Percentiles rank a stretch among this genome's conserved stretches.
Evolutionary conservation across 495 filamentous ascomycete species (phyloP).

Genomic region (Trichoderma virens): DNA sequence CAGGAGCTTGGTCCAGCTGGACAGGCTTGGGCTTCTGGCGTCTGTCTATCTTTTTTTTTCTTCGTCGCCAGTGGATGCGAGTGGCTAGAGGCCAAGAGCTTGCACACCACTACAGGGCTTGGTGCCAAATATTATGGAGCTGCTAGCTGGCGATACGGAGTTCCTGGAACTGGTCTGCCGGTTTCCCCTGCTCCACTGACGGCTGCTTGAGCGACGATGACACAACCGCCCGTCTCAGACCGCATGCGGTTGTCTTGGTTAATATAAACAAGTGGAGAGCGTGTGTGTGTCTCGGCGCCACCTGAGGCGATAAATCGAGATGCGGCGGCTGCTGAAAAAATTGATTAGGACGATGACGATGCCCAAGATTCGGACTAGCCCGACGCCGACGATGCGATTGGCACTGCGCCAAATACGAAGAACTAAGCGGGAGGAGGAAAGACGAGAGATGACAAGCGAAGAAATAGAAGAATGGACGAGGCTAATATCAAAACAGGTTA

Average conservation of each 20-base stretch:
- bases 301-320: slow-evolving; percentile 2
- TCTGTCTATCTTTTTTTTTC: not conserved
- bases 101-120: not conserved
- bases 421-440: not conserved
- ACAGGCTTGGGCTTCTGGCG: no score
- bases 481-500: not conserved
- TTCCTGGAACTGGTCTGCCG: slow-evolving; percentile 5
- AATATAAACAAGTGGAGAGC: slow-evolving; percentile 2
- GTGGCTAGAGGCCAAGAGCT: not conserved
- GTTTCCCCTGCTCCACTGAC: not conserved
- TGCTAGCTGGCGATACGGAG: not conserved
- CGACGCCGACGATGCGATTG: no score
- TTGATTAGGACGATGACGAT: not conserved
- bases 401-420: not conserved
- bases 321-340: not conserved
- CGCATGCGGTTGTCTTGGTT: slow-evolving; percentile 4
- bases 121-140: slow-evolving; percentile 1
- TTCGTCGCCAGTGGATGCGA: not conserved
- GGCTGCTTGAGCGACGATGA: slow-evolving; percentile 5
- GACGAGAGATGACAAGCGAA: not conserved
- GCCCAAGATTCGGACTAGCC: no score
- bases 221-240: slow-evolving; percentile 2
- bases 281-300: slow-evolving; percentile 1
- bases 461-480: not conserved
- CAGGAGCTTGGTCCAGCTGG: not conserved